These are phyloP conservation scores for Pichia eremophila DNA, from an alignment of 805 yeast species.

Conservation along the genomic window DNA sequence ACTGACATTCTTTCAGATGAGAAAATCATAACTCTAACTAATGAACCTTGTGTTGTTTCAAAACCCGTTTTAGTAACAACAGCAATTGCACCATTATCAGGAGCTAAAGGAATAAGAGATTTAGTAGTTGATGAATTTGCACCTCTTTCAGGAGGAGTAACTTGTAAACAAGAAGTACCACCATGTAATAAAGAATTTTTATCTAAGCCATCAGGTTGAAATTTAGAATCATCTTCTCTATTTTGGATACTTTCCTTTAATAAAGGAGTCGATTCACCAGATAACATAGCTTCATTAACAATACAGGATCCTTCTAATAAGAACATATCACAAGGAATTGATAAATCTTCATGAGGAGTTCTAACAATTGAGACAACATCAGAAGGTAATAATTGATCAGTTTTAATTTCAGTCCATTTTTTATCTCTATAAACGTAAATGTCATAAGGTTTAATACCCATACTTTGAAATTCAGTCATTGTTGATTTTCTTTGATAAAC, in stretches of 20 bases:
- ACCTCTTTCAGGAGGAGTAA: constrained; percentile 50
- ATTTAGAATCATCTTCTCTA: constrained; percentile 61
- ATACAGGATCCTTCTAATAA: constrained; percentile 86
- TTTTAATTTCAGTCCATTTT: constrained; percentile 60
- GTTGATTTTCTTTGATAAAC: constrained; percentile 94
- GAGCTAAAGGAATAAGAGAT: constrained; percentile 48
- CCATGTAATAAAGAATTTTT: constrained; percentile 86
- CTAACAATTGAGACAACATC: constrained; percentile 83
- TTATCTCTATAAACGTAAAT: constrained; percentile 63
- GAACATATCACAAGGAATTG: constrained; percentile 88
- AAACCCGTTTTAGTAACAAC: constrained; percentile 91
- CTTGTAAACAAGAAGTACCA: constrained; percentile 94
- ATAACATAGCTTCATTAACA: constrained; percentile 97
- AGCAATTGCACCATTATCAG: constrained; percentile 90
- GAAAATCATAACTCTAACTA: constrained; percentile 95
- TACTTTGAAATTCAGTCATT: constrained; percentile 88
- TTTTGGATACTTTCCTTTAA: constrained; percentile 83
- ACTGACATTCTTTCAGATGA: constrained; percentile 94
- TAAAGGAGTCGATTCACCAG: constrained; percentile 96
- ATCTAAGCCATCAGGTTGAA: constrained; percentile 77
- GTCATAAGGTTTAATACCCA: constrained; percentile 91
- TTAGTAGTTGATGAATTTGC: constrained; percentile 4
- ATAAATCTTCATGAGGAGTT: constrained; percentile 75
- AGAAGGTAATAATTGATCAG: constrained; percentile 79
- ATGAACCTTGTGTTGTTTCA: constrained; percentile 95